These are phyloP conservation scores for Alnus rubra DNA, from an alignment of 306 rosid species.

Conservation along the genomic window DNA sequence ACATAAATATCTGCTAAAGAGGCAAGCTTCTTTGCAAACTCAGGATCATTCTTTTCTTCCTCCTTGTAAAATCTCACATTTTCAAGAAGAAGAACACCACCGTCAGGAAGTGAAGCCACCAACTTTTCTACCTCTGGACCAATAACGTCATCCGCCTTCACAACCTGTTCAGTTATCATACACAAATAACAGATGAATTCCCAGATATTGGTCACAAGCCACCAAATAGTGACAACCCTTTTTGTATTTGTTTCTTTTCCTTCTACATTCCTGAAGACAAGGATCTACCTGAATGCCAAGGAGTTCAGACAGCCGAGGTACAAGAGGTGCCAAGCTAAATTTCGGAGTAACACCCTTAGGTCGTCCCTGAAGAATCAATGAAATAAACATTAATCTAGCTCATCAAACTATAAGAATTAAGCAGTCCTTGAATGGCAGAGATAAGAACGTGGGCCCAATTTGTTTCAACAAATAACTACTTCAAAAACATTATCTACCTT, in stretches of 20 bases:
- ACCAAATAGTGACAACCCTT: conserved; percentile 9
- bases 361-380: conserved; percentile 73
- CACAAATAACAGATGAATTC: conserved; percentile 22
- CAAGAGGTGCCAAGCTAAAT: conserved; percentile 95
- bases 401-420: conserved; percentile 21
- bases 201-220: conserved; percentile 15
- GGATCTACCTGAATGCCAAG: conserved; percentile 76
- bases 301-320: conserved; percentile 88
- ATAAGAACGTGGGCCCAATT: neutral
- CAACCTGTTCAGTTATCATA: conserved; percentile 54
- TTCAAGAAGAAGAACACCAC: conserved; percentile 93
- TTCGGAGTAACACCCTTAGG: conserved; percentile 99
- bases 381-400: conserved; percentile 24
- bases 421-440: neutral
- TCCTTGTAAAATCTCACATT: conserved; percentile 98
- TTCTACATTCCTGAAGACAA: neutral
- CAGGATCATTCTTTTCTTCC: conserved; percentile 97
- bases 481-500: neutral
- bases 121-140: conserved; percentile 92
- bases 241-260: neutral
- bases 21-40: conserved; percentile 92
- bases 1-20: conserved; percentile 88
- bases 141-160: conserved; percentile 88
- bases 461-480: neutral
- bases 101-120: conserved; percentile 85